Evolutionary conservation across 805 yeast genomes (phyloP), one percentile per base, ranked within the genome.

Genomic region (Wickerhamomyces rabaulensis): DNA sequence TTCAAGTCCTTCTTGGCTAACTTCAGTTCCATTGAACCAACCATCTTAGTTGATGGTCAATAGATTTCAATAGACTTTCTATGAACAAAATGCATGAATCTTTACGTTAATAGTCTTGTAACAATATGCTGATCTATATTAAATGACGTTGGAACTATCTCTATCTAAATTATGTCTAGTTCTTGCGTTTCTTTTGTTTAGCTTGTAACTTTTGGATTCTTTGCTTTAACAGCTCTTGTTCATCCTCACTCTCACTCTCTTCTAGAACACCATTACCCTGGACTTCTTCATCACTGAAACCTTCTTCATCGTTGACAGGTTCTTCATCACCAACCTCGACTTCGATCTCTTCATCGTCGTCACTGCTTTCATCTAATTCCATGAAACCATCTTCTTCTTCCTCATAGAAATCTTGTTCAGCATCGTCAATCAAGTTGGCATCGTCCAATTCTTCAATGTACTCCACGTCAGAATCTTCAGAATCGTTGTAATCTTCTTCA

Each of bases 361-460:
- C 65, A 36, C 62, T 71, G 12, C 57, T 60, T 15, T 53, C 62
- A 22, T 55, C 66, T n/a, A 52, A 54, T 9, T 52, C 48, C 51
- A 52, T 52, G 31, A 61, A 23, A 27, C 57, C 46, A 51, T 64
- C 51, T 63, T 70, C 42, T 6, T 61, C 70, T 25, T 62, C 70
- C 33, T 57, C 58, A 19, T 52, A 59, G 17, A 61, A 64, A 19
- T 57, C 68, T 26, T 62, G 70, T 46, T 75, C 80, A 6, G 75
- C 80, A 43, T 74, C 76, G 33, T 70, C 80, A 39, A 75, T 65
- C 31, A 69, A 62, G 6, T 64, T 69, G 4, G 71, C 75, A 48
- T 70, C 76, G 41, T 73, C 78, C 22, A 84, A 61, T 55, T 83
- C 91, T 64, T 84, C 92, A 21, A 79, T 69, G 56, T 83, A 84